A percentile compares a stretch with the other conserved stretches of the same genome.
Evolutionary conservation across 2,329 filamentous ascomycete genomes (phyloP).

Genomic region (Penicillium decumbens): DNA sequence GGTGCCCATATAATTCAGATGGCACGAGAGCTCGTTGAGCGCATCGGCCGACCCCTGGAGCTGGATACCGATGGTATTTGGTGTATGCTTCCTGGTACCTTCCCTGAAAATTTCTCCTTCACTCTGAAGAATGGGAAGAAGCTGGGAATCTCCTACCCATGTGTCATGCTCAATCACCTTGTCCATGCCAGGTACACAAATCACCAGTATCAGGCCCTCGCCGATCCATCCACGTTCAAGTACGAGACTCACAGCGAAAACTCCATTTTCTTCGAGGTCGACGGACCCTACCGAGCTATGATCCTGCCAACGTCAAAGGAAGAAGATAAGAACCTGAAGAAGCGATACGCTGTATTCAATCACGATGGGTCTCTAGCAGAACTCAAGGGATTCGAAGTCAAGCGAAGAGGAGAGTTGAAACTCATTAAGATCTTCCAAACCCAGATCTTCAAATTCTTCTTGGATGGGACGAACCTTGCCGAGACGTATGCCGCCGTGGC

Average conservation of each 20-base stretch:
- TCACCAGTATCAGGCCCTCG: slow-evolving; percentile 89
- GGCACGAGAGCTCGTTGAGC: slow-evolving; percentile 86
- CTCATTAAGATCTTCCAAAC: slow-evolving; percentile 99
- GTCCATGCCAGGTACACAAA: slow-evolving; percentile 95
- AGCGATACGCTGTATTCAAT: slow-evolving; percentile 98
- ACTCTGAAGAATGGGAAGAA: slow-evolving; percentile 96
- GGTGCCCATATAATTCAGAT: slow-evolving; percentile 96
- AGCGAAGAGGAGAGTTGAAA: slow-evolving; percentile 94
- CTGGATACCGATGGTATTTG: slow-evolving; percentile 98
- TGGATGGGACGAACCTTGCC: slow-evolving; percentile 79
- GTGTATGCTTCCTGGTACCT: slow-evolving; percentile 96
- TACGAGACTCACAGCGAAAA: slow-evolving; percentile 99
- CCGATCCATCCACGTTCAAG: slow-evolving; percentile 71
- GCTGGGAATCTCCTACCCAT: slow-evolving; percentile 91
- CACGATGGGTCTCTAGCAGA: slow-evolving; percentile 93
- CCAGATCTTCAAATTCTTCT: slow-evolving; percentile 98
- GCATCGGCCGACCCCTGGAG: slow-evolving; percentile 86
- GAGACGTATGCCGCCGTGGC: slow-evolving; percentile 91
- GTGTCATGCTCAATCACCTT: slow-evolving; percentile 97
- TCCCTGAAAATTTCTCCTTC: slow-evolving; percentile 94
- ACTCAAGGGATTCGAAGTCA: slow-evolving; percentile 95
- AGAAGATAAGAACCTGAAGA: slow-evolving; percentile 99
- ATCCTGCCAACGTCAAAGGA: slow-evolving; percentile 95
- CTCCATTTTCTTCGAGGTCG: slow-evolving; percentile 98
- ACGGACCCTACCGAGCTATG: slow-evolving; percentile 97